Evolutionary conservation across 208 protist species (phyloP).

Genomic region (Trypanosoma theileri): DNA sequence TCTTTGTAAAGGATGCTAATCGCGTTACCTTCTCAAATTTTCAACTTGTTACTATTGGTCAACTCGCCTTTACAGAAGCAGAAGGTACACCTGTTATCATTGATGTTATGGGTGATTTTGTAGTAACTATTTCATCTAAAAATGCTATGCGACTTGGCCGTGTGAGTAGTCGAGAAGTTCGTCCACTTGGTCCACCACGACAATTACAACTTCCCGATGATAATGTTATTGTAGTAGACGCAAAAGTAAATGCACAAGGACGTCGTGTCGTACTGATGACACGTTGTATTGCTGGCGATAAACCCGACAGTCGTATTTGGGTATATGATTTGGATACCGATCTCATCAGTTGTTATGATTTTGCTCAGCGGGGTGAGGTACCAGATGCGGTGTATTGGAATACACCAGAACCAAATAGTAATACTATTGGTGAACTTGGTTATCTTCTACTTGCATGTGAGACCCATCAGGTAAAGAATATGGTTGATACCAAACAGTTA

Average conservation of each 20-base stretch:
- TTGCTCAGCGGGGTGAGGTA: constrained; percentile 62
- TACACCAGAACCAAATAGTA: constrained; percentile 84
- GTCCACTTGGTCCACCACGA: constrained; percentile 65
- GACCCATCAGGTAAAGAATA: constrained; percentile 60
- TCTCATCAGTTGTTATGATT: constrained; percentile 79
- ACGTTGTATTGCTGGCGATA: constrained; percentile 34
- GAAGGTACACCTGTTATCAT: constrained; percentile 82
- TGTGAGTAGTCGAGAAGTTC: constrained; percentile 68
- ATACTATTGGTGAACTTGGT: constrained; percentile 80
- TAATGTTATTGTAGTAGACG: constrained; percentile 45
- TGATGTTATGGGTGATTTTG: constrained; percentile 89
- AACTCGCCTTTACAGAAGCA: constrained; percentile 84
- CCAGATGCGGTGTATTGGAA: constrained; percentile 88
- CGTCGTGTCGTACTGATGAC: constrained; percentile 81
- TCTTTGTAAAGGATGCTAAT: constrained; percentile 75
- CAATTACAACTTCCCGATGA: constrained; percentile 46
- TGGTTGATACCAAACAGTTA: neutral
- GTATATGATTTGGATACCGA: constrained; percentile 91
- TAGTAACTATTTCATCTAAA: constrained; percentile 79
- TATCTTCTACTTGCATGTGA: constrained; percentile 89
- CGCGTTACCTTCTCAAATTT: constrained; percentile 80
- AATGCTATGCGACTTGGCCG: constrained; percentile 80
- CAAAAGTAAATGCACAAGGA: constrained; percentile 83
- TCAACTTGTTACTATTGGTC: constrained; percentile 71
- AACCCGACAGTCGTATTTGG: constrained; percentile 82